phyloP scores from a whole-genome alignment of 352 stramenopile genomes.

The Globisporangium canariense region DNA sequence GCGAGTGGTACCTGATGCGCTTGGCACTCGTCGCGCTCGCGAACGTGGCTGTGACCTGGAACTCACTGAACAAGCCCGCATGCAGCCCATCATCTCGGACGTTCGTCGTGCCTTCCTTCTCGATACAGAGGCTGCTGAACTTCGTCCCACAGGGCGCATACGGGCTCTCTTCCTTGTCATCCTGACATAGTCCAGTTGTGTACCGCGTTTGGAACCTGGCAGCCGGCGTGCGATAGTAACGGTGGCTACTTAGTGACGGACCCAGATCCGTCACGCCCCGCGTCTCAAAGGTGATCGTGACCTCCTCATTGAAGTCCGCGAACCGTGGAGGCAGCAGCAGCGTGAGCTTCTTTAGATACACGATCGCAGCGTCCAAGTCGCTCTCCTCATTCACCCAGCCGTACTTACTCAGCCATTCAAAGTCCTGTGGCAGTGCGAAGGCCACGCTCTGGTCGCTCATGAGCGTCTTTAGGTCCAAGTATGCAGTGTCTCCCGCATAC shows the following conservation, averaged over 20 bases:
- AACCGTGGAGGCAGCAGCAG: constrained; percentile 1
- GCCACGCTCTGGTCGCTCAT: neutral
- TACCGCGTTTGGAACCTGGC: neutral
- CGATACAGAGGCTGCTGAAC: constrained; percentile 1
- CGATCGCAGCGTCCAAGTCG: neutral
- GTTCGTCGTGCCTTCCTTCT: neutral
- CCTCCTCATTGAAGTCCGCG: neutral
- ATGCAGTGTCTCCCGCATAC: neutral
- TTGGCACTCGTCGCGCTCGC: neutral
- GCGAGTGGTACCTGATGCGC: neutral
- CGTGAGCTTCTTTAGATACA: constrained; percentile 3
- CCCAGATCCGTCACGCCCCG: neutral
- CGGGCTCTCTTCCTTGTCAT: neutral
- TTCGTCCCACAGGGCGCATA: neutral
- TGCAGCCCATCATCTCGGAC: neutral
- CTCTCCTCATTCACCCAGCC: constrained; percentile 5
- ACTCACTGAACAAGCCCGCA: neutral
- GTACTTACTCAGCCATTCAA: constrained; percentile 4
- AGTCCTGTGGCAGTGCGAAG: neutral
- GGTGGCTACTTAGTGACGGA: neutral
- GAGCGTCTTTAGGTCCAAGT: constrained; percentile 1
- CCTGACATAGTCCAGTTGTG: neutral
- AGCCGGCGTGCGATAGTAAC: neutral
- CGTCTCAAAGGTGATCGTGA: neutral
- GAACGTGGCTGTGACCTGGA: neutral